phyloP scores from a whole-genome alignment of 306 rosid species.

The Malus fusca region DNA sequence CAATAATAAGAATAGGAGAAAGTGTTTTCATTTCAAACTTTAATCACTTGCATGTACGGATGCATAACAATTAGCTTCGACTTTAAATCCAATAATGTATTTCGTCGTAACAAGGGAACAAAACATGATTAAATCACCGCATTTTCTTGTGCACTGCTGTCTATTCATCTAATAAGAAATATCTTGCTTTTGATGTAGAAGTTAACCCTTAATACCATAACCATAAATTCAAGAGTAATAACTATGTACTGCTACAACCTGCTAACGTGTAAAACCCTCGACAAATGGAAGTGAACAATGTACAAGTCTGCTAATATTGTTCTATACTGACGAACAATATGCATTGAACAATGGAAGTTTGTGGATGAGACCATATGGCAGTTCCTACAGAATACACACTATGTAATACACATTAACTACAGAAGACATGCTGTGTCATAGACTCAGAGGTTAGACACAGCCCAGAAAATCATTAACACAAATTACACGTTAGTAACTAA shows the following conservation, averaged over 20 bases:
- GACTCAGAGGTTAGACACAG: background rate
- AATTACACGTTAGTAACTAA: background rate
- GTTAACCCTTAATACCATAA: background rate
- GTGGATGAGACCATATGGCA: background rate
- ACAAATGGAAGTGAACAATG: background rate
- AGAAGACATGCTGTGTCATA: background rate
- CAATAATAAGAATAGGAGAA: background rate
- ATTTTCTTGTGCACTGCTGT: background rate
- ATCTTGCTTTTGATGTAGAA: background rate
- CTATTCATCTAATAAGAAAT: background rate
- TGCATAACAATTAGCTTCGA: background rate
- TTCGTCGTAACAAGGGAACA: background rate
- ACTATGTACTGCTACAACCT: background rate
- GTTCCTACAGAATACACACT: background rate
- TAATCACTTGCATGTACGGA: background rate
- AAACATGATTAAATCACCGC: background rate
- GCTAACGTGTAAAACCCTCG: background rate
- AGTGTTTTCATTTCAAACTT: background rate
- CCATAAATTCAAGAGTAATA: background rate
- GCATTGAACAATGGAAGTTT: background rate
- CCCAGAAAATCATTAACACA: background rate
- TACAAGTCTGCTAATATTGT: background rate
- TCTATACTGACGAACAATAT: background rate
- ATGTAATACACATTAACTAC: background rate
- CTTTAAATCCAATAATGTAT: background rate